Conservation (phyloP, 805 yeast genomes). For the Metschnikowia borealis region DNA sequence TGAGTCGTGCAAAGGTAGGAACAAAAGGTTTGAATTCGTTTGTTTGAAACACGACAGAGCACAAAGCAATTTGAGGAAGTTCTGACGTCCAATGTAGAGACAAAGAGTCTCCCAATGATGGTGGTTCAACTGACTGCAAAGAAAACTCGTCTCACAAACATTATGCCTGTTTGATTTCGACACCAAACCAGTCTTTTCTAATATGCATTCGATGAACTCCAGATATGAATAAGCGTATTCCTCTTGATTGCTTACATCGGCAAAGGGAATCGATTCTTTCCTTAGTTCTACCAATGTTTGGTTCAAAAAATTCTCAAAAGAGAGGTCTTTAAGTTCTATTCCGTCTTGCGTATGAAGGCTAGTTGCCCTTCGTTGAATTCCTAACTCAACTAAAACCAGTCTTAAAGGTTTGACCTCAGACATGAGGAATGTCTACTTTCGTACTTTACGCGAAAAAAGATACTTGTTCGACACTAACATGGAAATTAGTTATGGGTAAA, state of each 20-base stretch:
- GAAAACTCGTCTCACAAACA: conserved; percentile 15
- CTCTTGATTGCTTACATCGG: background rate
- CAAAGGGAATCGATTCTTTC: background rate
- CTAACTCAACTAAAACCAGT: background rate
- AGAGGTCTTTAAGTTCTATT: background rate
- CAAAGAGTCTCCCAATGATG: conserved; percentile 43
- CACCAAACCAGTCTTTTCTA: background rate
- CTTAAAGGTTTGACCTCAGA: background rate
- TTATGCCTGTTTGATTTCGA: background rate
- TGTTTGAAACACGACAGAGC: conserved; percentile 3
- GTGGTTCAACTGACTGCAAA: conserved; percentile 38
- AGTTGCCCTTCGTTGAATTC: background rate
- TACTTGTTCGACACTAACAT: background rate
- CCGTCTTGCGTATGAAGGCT: background rate
- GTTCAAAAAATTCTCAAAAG: background rate
- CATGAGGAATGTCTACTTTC: background rate
- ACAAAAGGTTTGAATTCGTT: background rate
- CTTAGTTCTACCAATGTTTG: background rate
- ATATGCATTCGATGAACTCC: conserved; percentile 4
- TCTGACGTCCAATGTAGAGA: conserved; percentile 33
- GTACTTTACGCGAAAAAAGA: background rate
- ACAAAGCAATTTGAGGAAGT: conserved; percentile 37
- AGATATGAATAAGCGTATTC: background rate
- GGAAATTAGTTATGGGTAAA: conserved; percentile 11
- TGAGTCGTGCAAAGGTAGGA: background rate